Base-by-base conservation (phyloP, 2,329 filamentous ascomycete species). In the Fusarium fracticaudum region DNA sequence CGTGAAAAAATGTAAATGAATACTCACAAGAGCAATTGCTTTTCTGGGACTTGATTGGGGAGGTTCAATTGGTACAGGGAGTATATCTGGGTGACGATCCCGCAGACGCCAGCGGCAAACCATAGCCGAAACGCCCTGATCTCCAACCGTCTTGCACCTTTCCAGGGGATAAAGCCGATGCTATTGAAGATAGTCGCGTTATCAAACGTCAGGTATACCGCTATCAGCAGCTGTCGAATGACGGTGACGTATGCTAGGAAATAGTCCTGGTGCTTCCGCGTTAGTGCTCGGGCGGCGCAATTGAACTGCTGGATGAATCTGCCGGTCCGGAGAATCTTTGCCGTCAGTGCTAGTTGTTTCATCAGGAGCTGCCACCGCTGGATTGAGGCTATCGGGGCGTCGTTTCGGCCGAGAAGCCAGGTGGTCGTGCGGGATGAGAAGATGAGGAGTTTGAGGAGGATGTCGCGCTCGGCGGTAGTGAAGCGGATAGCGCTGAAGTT, bases 101-200 rank as follows among this genome's bases (percentile, higher is more conserved):
- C 41, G 26, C 43, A 63, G 37, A 63, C 20, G 29, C 37, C 38
- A 20, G 57, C 48, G 37, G 58, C 62, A 37, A 71, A 67, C 68
- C 67, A 71, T 38, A 67, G n/a, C 20, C 68, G 68, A 17, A 67
- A 71, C 4, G 61, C 67, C 8, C 50, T 47, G 15, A 26, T 47
- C 17, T 71, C 67, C 14, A 71, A 17, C 9, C 22, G n/a, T 24
- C 31, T 71, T 22, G 61, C 67, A 12, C 61, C 54, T 35, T 72
- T 72, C 64, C 48, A 58, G 31, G 69, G 69, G 7, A 69, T 45
- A 10, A 72, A 64, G 31, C 69, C 64, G 35, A 72, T 72, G n/a
- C 69, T 72, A 47, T 72, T 64, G 15, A 64, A 41, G 20, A 72
- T 43, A 11, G 69, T 72, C 11, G 48, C 54, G 3, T 65, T 73